Evolutionary conservation across 176 grass and related monocot species (phyloP).

Genomic region (Bonia amplexicaulis): DNA sequence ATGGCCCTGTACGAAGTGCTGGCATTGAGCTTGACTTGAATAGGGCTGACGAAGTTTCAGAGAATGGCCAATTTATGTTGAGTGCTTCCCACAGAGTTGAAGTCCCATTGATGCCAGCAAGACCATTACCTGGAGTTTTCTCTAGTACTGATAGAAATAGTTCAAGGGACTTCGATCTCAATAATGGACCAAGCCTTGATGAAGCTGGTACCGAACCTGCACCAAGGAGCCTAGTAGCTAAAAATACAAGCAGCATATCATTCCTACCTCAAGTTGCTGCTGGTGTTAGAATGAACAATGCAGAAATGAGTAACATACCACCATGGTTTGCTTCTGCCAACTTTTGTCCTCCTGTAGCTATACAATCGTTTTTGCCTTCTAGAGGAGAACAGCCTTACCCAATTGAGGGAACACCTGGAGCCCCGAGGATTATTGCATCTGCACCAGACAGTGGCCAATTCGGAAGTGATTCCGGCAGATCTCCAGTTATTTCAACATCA

Average conservation of each 20-base stretch:
- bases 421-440: slow-evolving; percentile 57
- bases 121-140: slow-evolving; percentile 35
- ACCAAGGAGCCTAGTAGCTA: slow-evolving; percentile 41
- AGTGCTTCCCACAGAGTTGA: slow-evolving; percentile 41
- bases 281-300: slow-evolving; percentile 54
- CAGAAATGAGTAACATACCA: slow-evolving; percentile 53
- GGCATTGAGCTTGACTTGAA: slow-evolving; percentile 76
- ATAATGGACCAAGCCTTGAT: slow-evolving; percentile 62
- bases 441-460: slow-evolving; percentile 49
- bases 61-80: slow-evolving; percentile 42
- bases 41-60: slow-evolving; percentile 52
- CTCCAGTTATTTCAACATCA: slow-evolving; percentile 64
- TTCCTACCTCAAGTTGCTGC: slow-evolving; percentile 54
- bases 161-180: slow-evolving; percentile 66
- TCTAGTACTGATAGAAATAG: slow-evolving; percentile 38
- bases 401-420: slow-evolving; percentile 39
- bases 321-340: slow-evolving; percentile 54
- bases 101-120: slow-evolving; percentile 44
- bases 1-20: slow-evolving; percentile 33
- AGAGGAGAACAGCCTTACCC: slow-evolving; percentile 68
- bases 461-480: slow-evolving; percentile 43
- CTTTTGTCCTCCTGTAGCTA: slow-evolving; percentile 55
- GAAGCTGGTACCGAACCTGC: slow-evolving; percentile 49
- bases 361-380: slow-evolving; percentile 64
- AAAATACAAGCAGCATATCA: slow-evolving; percentile 46